Conservation (phyloP, 208 protist species). For the Leishmania guyanensis region DNA sequence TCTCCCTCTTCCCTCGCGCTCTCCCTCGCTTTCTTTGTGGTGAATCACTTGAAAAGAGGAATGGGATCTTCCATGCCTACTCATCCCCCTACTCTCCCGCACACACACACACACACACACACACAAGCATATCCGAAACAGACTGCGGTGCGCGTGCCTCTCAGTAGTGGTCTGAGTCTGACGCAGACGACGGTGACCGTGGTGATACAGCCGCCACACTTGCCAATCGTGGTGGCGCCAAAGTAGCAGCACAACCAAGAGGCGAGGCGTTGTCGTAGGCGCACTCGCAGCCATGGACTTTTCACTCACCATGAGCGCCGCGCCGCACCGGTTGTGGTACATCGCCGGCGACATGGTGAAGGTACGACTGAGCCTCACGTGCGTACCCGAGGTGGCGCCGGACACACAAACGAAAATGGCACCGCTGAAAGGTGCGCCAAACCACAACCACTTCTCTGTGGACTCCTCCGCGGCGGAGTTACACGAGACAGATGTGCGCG, state of each 20-base stretch:
- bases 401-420: constrained; percentile 20
- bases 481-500: constrained; percentile 33
- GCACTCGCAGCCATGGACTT: constrained; percentile 19
- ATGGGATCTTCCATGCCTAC: not conserved
- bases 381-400: constrained; percentile 26
- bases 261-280: not conserved
- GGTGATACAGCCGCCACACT: not conserved
- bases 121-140: not conserved
- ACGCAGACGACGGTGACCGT: not conserved
- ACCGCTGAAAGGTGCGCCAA: constrained; percentile 11
- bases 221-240: not conserved
- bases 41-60: not conserved
- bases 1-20: not conserved
- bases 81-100: not conserved
- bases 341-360: constrained; percentile 58
- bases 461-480: constrained; percentile 23
- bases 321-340: constrained; percentile 68
- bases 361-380: constrained; percentile 37
- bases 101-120: not conserved
- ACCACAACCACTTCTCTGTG: constrained; percentile 46
- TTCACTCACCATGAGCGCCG: constrained; percentile 11
- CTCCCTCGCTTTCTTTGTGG: not conserved
- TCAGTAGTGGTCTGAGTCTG: not conserved
- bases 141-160: not conserved
- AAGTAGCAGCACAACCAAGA: not conserved